Percentiles rank a stretch among this genome's conserved stretches.
These are phyloP conservation scores for Erodium moschatum DNA, from an alignment of 441 rosid genomes.

Conservation along the genomic window DNA sequence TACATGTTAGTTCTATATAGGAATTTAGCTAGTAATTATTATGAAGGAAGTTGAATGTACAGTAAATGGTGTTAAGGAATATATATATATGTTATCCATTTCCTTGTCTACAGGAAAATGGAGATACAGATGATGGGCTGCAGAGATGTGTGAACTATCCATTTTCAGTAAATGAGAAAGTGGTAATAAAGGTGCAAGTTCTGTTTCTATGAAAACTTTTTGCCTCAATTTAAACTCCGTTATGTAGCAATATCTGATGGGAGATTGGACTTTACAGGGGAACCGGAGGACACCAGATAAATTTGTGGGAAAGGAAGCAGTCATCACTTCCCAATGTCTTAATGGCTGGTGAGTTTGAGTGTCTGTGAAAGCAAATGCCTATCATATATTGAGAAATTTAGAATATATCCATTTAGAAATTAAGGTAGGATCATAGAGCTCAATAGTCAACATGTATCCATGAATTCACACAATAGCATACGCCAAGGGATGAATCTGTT, in stretches of 20 bases:
- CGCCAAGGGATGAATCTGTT: too few species aligned
- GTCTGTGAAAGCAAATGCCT: neutral
- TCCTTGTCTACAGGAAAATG: conserved; percentile 53
- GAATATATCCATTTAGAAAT: too few species aligned
- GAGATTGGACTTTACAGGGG: conserved; percentile 47
- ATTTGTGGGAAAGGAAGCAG: conserved; percentile 90
- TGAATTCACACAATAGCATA: too few species aligned
- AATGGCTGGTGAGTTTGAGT: conserved; percentile 81
- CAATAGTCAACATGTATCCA: neutral
- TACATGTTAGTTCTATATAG: neutral
- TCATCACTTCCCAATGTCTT: conserved; percentile 89
- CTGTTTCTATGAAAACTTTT: conserved; percentile 10
- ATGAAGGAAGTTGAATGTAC: neutral
- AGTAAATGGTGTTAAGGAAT: neutral
- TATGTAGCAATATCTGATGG: conserved; percentile 16
- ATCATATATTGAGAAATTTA: too few species aligned
- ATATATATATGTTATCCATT: neutral
- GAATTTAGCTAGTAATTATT: neutral
- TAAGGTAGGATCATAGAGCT: neutral
- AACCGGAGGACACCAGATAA: conserved; percentile 87
- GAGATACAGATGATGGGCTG: conserved; percentile 58
- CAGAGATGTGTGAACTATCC: conserved; percentile 78
- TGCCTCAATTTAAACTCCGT: neutral
- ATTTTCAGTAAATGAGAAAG: conserved; percentile 85
- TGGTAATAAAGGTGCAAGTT: conserved; percentile 61